Percentiles rank a stretch among this genome's conserved stretches.
These are phyloP conservation scores for Aspergillus pseudoglaucus DNA, from an alignment of 2,329 filamentous ascomycete species.

Conservation along the genomic window DNA sequence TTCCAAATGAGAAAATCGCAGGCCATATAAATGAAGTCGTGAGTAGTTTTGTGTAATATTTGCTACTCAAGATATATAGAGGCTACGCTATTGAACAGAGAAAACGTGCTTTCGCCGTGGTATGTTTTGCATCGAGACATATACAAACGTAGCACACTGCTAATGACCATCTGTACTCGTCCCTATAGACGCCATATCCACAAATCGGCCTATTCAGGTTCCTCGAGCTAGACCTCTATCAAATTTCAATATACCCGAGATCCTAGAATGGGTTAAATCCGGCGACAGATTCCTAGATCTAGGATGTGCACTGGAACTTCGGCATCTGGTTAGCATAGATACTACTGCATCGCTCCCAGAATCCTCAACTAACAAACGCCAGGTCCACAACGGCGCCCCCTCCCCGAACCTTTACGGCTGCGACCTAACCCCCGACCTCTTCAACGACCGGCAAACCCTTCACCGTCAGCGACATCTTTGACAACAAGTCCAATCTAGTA, in stretches of 20 bases:
- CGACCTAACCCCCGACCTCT: constrained; percentile 50
- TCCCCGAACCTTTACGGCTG: constrained; percentile 42
- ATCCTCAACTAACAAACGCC: background rate
- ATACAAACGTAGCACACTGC: background rate
- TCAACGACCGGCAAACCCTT: constrained; percentile 46
- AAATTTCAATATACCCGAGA: constrained; percentile 1
- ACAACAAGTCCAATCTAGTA: background rate
- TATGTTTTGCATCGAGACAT: background rate
- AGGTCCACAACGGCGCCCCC: constrained; percentile 41
- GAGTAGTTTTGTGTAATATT: background rate
- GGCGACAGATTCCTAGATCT: constrained; percentile 39
- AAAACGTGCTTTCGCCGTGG: background rate
- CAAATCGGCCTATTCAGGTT: background rate
- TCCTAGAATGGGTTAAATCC: constrained; percentile 2
- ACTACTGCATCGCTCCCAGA: background rate
- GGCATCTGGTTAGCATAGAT: constrained; percentile 22
- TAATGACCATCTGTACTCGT: background rate
- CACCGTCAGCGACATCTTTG: background rate
- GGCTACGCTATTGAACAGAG: background rate
- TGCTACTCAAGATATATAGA: background rate
- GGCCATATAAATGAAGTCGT: constrained; percentile 38
- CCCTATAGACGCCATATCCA: background rate
- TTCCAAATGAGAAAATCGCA: background rate
- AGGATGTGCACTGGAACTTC: constrained; percentile 42
- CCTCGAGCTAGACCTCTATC: background rate